Conservation (phyloP, 257 asterid genomes). For the Solanum dulcamara region DNA sequence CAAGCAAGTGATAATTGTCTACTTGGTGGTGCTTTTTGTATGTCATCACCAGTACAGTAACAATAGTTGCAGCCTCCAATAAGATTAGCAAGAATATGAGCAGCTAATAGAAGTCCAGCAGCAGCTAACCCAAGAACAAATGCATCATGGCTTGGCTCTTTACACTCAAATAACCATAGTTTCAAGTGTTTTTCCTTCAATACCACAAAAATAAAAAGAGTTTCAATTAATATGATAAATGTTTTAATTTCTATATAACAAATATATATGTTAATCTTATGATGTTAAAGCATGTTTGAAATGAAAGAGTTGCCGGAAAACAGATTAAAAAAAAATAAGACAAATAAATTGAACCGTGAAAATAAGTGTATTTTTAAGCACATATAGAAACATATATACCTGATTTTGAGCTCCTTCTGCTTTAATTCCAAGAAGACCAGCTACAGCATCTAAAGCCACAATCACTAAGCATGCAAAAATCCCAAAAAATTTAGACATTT, state of each 20-base stretch:
- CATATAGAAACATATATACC: too few species aligned
- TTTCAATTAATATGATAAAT: neutral
- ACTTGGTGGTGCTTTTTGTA: slow-evolving; percentile 47
- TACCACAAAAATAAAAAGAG: neutral
- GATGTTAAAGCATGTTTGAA: neutral
- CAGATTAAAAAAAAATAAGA: too few species aligned
- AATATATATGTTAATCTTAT: too few species aligned
- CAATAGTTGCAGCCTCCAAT: slow-evolving; percentile 44
- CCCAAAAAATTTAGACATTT: slow-evolving; percentile 48
- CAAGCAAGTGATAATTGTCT: slow-evolving; percentile 48
- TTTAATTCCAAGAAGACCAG: slow-evolving; percentile 67
- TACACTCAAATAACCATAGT: slow-evolving; percentile 80
- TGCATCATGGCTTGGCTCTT: slow-evolving; percentile 83
- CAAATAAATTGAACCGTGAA: too few species aligned
- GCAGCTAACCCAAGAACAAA: slow-evolving; percentile 61
- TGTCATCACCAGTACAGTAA: slow-evolving; percentile 26
- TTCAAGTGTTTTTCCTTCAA: slow-evolving; percentile 60
- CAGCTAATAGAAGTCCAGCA: slow-evolving; percentile 41
- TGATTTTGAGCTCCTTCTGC: slow-evolving; percentile 77
- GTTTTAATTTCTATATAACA: neutral
- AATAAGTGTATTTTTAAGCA: neutral
- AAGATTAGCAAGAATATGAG: slow-evolving; percentile 62
- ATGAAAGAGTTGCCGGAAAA: too few species aligned
- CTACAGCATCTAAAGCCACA: slow-evolving; percentile 56
- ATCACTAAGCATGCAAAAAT: slow-evolving; percentile 52